These are phyloP conservation scores for Lipomyces anomalus DNA, from an alignment of 805 yeast genomes.

Conservation along the genomic window DNA sequence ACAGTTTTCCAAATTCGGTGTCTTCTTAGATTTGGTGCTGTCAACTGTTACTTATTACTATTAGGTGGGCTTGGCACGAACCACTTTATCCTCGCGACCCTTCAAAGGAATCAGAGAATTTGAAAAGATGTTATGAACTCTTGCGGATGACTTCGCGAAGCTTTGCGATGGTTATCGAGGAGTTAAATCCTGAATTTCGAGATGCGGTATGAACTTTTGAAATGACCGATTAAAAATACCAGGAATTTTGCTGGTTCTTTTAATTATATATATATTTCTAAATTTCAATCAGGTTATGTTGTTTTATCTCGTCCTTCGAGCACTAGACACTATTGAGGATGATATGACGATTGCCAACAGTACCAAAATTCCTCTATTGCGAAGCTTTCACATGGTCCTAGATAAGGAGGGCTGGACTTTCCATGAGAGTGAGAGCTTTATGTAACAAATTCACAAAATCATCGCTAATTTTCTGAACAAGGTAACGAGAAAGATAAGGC, in stretches of 20 bases:
- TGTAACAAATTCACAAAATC: not conserved
- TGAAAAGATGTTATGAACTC: constrained; percentile 61
- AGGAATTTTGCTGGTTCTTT: not conserved
- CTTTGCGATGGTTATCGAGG: constrained; percentile 88
- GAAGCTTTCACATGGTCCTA: constrained; percentile 61
- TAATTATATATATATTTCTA: not conserved
- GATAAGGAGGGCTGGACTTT: constrained; percentile 72
- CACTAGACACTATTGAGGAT: constrained; percentile 92
- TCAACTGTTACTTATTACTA: not conserved
- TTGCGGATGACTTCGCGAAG: constrained; percentile 75
- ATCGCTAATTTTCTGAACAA: constrained; percentile 19
- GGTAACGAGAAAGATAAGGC: constrained; percentile 75
- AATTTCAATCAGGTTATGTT: constrained; percentile 43
- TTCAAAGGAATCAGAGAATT: constrained; percentile 38
- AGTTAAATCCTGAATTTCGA: constrained; percentile 83
- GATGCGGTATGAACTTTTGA: constrained; percentile 45
- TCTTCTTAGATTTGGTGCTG: not conserved
- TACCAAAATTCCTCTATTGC: constrained; percentile 67
- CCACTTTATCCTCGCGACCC: constrained; percentile 47
- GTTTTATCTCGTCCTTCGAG: constrained; percentile 81
- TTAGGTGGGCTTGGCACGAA: constrained; percentile 41
- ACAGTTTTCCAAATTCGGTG: constrained; percentile 27
- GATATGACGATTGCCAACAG: constrained; percentile 79
- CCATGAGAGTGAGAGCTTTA: constrained; percentile 43
- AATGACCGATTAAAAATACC: not conserved